Evolutionary conservation across 2,329 filamentous ascomycete genomes (phyloP).

Genomic region (Apiospora hydei): DNA sequence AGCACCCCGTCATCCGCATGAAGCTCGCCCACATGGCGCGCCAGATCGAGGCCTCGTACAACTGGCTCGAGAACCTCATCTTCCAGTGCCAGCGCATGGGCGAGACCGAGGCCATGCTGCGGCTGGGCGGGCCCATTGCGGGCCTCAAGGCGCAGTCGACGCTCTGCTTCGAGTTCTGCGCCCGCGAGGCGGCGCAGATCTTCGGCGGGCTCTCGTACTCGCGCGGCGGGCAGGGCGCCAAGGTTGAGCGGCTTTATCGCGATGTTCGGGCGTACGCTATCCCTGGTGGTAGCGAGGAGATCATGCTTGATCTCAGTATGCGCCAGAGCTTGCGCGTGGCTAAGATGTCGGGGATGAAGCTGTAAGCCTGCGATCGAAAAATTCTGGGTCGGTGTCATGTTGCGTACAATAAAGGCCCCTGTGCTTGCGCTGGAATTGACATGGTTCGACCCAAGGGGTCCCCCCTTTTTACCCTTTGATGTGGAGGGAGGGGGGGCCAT

Average conservation of each 20-base stretch:
- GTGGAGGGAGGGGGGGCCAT: not conserved
- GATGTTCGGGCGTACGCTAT: conserved; percentile 97
- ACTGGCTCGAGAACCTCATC: conserved; percentile 95
- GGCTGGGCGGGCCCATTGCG: conserved; percentile 93
- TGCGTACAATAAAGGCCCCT: not conserved
- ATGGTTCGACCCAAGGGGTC: not conserved
- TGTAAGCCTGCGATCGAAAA: conserved; percentile 60
- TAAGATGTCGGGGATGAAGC: conserved; percentile 93
- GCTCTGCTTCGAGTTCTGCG: conserved; percentile 96
- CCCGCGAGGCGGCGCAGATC: conserved; percentile 94
- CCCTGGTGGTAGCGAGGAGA: conserved; percentile 95
- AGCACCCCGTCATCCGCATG: conserved; percentile 95
- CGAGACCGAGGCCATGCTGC: conserved; percentile 94
- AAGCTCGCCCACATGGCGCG: conserved; percentile 98
- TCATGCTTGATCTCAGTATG: conserved; percentile 97
- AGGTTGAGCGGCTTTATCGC: conserved; percentile 92
- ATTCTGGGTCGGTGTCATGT: not conserved
- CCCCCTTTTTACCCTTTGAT: not conserved
- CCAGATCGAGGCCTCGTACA: conserved; percentile 96
- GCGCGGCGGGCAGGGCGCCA: conserved; percentile 91
- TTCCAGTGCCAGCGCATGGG: conserved; percentile 94
- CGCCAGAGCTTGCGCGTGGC: conserved; percentile 88
- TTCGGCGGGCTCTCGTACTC: conserved; percentile 94
- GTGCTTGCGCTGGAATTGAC: not conserved
- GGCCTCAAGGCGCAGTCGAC: conserved; percentile 93